Evolutionary conservation across 352 stramenopile species (phyloP), one percentile per base, ranked within the genome.

Genomic region (Globisporangium rhizosaccharum): DNA sequence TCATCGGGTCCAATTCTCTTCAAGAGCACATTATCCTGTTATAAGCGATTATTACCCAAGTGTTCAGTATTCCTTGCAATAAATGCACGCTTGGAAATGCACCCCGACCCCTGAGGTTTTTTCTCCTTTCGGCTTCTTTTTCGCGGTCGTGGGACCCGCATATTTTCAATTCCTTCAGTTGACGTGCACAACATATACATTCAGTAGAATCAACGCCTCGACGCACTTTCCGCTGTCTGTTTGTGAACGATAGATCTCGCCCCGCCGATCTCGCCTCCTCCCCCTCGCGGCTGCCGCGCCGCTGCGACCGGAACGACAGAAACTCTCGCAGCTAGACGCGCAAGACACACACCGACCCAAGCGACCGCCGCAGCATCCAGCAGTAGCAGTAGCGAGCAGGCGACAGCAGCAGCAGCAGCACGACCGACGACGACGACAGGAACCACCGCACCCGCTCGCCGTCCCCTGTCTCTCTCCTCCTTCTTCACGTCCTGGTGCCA

Each of bases 391-490:
- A 51, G 46, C 46, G 25, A 51, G 46, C 46, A 51, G 46, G 25
- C 46, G 46, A 51, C 46, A 51, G 46, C 46, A 51, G 46, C 46
- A 51, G 46, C 46, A 51, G 7, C 41, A 51, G 20, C 2, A 30
- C 12, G 18, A 55, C 51, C 8, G 2, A 18, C n/a, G n/a, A 44
- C n/a, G n/a, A 44, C 28, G n/a, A 56, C 23, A 56, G 5, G 26
- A n/a, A n/a, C 41, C 5, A 15, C 12, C n/a, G 23, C 54, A 51
- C 54, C 28, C 39, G 18, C 54, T 39, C 54, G 14, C 39, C 11
- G 20, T 54, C n/a, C 37, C 28, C 41, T 59, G 20, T 36, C 54
- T 59, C 54, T 52, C 28, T 56, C 54, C 47, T 37, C 26, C 18
- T 23, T 20, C 54, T 11, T 42, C 39, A 7, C 3, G 12, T 45